Evolutionary conservation across 2,329 filamentous ascomycete species (phyloP), one percentile per base, ranked within the genome.

Genomic region (Fusarium napiforme): DNA sequence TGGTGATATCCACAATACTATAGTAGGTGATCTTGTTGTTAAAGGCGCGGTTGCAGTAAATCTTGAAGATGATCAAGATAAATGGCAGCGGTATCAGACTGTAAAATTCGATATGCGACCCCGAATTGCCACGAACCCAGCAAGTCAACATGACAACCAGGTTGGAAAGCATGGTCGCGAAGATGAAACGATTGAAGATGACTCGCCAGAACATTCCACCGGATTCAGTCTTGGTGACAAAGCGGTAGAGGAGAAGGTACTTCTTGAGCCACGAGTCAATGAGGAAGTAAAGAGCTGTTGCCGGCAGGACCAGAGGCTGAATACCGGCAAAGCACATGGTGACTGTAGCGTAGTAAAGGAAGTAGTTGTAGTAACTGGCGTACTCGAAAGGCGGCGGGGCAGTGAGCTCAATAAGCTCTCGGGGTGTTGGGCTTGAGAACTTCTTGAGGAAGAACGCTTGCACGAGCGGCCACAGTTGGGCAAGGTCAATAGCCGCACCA

Each of bases 291-390:
- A 98, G 83, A 4, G 95, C 95, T 2, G 93, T 94, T 43, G 97
- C 93, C 0, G 93, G 91, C 12, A 99, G 87, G 4, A 96, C 93
- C 30, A 98, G 87, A 1, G 96, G 96, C 82, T 98, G 96, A 59
- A 98, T 87, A 4, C 91, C 90, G 4, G 92, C 91, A 79, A 96
- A 98, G 77, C 92, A 94, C 21, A 99, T 86, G 0, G 94, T 93
- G 37, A 98, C 93, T 0, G 96, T 98, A 30, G 93, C 87, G 84
- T 98, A 99, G 84, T 94, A 99, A 36, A 98, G 86, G 82, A 98
- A 98, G 82, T 97, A 98, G 82, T 98, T 98, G 88, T 98, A 99
- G 84, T 98, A 98, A 76, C 91, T 94, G 66, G 96, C 94, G 79
- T 98, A 98, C 76, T 98, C 95, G 81, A 99, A 98, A 1, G 93